These are phyloP conservation scores for Aspergillus conjunctus DNA, from an alignment of 495 filamentous ascomycete genomes.

Conservation along the genomic window DNA sequence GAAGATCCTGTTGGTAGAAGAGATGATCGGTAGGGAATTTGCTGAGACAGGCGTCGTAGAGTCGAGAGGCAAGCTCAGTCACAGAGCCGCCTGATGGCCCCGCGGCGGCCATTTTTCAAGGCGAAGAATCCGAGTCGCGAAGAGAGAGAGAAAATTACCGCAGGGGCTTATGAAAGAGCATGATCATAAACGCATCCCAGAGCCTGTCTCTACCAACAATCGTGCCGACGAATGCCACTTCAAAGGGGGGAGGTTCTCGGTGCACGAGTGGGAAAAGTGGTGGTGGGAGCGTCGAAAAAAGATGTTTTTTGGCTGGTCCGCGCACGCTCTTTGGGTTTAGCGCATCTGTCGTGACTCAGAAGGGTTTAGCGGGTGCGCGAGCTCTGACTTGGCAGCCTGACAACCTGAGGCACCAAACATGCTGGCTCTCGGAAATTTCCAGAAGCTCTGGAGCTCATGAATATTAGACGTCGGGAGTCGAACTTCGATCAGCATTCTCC, in stretches of 20 bases:
- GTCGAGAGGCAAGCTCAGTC: slow-evolving; percentile 44
- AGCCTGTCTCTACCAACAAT: slow-evolving; percentile 4
- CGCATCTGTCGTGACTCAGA: slow-evolving; percentile 18
- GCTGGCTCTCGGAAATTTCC: slow-evolving; percentile 48
- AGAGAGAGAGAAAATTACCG: slow-evolving; percentile 22
- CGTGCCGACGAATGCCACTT: not conserved
- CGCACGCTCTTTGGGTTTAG: slow-evolving; percentile 33
- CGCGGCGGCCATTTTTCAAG: slow-evolving; percentile 37
- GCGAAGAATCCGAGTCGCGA: slow-evolving; percentile 22
- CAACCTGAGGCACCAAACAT: slow-evolving; percentile 33
- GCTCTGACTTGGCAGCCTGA: slow-evolving; percentile 21
- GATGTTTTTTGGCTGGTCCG: slow-evolving; percentile 38
- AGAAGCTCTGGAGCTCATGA: slow-evolving; percentile 46
- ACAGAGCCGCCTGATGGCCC: slow-evolving; percentile 34
- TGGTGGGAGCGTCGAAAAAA: slow-evolving; percentile 29
- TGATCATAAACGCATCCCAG: slow-evolving; percentile 28
- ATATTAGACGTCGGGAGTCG: slow-evolving; percentile 18
- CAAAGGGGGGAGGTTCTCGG: not conserved
- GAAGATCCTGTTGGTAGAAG: slow-evolving; percentile 68
- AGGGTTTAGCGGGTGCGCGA: slow-evolving; percentile 32
- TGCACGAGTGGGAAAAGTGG: slow-evolving; percentile 2
- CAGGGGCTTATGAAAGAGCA: slow-evolving; percentile 33
- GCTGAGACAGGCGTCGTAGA: slow-evolving; percentile 47
- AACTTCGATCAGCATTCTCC: slow-evolving; percentile 4
- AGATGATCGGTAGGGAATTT: slow-evolving; percentile 50